A percentile compares a stretch with the other conserved stretches of the same genome.
Conservation (phyloP, 2,329 filamentous ascomycete species). For the Acrodontium crateriforme region DNA sequence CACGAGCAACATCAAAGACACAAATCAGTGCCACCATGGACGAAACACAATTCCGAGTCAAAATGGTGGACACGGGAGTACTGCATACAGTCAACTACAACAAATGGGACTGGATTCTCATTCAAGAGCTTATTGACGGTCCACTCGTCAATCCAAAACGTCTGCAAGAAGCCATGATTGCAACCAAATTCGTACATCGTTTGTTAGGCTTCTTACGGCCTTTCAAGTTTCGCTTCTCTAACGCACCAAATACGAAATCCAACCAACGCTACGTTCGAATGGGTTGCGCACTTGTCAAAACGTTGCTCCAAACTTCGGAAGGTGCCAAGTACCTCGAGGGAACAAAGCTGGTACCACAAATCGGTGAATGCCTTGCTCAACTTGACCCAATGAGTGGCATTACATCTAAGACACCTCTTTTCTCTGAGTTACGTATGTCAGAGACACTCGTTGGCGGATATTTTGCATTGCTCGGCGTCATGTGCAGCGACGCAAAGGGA, state of each 20-base stretch:
- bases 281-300: constrained; percentile 77
- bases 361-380: constrained; percentile 90
- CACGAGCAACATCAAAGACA: constrained; percentile 37
- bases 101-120: constrained; percentile 97
- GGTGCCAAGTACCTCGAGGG: constrained; percentile 75
- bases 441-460: constrained; percentile 88
- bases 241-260: constrained; percentile 76
- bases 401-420: constrained; percentile 75
- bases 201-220: constrained; percentile 90
- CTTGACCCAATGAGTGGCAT: constrained; percentile 66
- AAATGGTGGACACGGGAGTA: constrained; percentile 67
- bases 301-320: constrained; percentile 71
- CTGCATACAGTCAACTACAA: constrained; percentile 77
- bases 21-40: constrained; percentile 49
- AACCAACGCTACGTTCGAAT: constrained; percentile 89
- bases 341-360: constrained; percentile 83
- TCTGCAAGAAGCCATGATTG: constrained; percentile 83
- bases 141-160: constrained; percentile 82
- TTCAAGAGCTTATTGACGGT: constrained; percentile 81
- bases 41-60: constrained; percentile 47
- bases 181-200: constrained; percentile 91
- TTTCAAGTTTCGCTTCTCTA: constrained; percentile 91
- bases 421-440: constrained; percentile 68
- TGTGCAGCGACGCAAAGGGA: constrained; percentile 72
- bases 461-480: constrained; percentile 77